Conservation (phyloP, 345 rosid genomes). For the Sonneratia caseolaris region DNA sequence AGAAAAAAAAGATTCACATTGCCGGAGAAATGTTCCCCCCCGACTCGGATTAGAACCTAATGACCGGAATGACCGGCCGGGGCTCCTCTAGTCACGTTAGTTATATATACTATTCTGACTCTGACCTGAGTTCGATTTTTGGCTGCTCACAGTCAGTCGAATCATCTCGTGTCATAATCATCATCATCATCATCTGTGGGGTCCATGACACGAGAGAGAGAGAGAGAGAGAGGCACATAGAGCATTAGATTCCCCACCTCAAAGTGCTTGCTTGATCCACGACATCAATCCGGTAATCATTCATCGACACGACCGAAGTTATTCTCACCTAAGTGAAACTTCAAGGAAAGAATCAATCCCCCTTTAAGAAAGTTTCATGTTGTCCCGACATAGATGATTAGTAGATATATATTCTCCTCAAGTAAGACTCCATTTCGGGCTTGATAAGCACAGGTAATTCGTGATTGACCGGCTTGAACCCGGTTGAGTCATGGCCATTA, state of each 20-base stretch:
- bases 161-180: background rate
- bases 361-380: background rate
- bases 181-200: background rate
- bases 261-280: background rate
- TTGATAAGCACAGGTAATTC: background rate
- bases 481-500: too few species aligned
- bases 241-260: background rate
- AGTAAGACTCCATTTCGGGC: too few species aligned
- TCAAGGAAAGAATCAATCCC: slow-evolving; percentile 1
- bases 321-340: background rate
- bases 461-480: background rate
- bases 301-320: background rate
- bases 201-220: background rate
- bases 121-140: background rate
- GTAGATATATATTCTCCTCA: too few species aligned
- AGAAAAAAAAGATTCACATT: background rate
- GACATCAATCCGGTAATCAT: background rate
- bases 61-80: too few species aligned
- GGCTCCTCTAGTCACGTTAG: too few species aligned
- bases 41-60: background rate
- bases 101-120: background rate
- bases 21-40: background rate
- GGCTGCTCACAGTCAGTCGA: background rate
- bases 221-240: background rate
- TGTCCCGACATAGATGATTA: too few species aligned